Percentiles rank a stretch among this genome's conserved stretches.
Conservation (phyloP, 345 rosid genomes). For the Linum tenue region DNA sequence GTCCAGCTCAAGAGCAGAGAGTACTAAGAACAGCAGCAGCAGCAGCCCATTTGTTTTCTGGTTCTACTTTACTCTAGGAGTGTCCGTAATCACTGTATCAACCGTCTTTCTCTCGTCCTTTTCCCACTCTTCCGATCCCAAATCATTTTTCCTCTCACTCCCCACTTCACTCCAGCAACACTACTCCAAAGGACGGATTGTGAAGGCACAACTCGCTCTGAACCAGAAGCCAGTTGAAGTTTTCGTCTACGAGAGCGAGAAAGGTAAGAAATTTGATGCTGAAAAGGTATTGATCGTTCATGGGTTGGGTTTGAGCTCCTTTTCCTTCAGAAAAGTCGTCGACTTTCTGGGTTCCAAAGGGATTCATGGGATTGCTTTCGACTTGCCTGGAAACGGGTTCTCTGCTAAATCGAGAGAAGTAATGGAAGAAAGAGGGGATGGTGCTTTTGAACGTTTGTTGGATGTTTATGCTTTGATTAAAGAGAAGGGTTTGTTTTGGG, state of each 20-base stretch:
- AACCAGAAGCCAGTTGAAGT: constrained; percentile 47
- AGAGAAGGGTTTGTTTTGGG: constrained; percentile 89
- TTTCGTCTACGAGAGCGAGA: constrained; percentile 46
- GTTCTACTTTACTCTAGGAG: constrained; percentile 55
- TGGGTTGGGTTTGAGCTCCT: constrained; percentile 79
- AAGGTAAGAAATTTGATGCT: not conserved
- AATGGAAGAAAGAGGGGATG: constrained; percentile 45
- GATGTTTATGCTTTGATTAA: constrained; percentile 60
- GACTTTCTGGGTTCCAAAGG: constrained; percentile 53
- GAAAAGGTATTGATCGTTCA: constrained; percentile 62
- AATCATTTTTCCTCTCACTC: constrained; percentile 79
- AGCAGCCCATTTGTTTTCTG: constrained; percentile 59
- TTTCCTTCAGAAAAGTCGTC: constrained; percentile 42
- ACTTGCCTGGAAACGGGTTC: constrained; percentile 90
- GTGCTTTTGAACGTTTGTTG: constrained; percentile 44
- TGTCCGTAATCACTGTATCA: constrained; percentile 47
- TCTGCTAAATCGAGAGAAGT: constrained; percentile 62
- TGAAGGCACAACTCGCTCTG: constrained; percentile 54
- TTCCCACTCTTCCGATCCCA: constrained; percentile 47
- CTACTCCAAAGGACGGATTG: constrained; percentile 63
- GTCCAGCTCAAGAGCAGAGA: constrained; percentile 14
- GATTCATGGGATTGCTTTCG: constrained; percentile 54
- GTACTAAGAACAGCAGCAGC: constrained; percentile 10
- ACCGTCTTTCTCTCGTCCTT: constrained; percentile 35
- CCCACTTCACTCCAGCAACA: constrained; percentile 63